phyloP scores from a whole-genome alignment of 108 stramenopile species.

The Cyclotella baltica region DNA sequence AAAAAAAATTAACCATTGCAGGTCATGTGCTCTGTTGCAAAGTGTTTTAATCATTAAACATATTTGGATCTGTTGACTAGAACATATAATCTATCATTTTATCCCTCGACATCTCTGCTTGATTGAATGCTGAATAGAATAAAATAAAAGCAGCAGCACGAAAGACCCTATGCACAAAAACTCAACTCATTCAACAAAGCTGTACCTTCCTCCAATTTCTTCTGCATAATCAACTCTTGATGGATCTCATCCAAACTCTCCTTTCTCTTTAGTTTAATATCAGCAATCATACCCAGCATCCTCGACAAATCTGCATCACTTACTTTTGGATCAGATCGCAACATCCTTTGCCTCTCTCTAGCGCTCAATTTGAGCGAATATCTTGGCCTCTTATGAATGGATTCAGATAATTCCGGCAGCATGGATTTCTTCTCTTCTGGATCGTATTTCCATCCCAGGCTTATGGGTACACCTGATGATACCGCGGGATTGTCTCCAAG shows the following conservation, averaged over 20 bases:
- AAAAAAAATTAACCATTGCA: too few relatives aligned
- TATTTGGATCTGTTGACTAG: too few relatives aligned
- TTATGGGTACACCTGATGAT: constrained; percentile 51
- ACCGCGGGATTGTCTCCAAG: constrained; percentile 65
- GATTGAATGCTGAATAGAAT: too few relatives aligned
- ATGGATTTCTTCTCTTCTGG: constrained; percentile 14
- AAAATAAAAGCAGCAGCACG: too few relatives aligned
- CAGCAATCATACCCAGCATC: not conserved
- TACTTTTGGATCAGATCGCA: constrained; percentile 12
- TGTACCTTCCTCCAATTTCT: not conserved
- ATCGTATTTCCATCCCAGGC: constrained; percentile 58
- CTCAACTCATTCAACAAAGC: constrained; percentile 10
- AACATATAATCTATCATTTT: too few relatives aligned
- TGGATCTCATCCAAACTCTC: constrained; percentile 15
- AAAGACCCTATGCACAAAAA: not conserved
- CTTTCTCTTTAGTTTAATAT: constrained; percentile 12
- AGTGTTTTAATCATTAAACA: too few relatives aligned
- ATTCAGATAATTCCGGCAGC: not conserved
- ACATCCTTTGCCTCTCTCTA: not conserved
- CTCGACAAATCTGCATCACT: constrained; percentile 9
- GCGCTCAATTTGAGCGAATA: constrained; percentile 8
- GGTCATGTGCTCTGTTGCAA: too few relatives aligned
- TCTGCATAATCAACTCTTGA: not conserved
- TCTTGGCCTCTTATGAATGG: not conserved
- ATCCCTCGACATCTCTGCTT: too few relatives aligned